Percentiles rank a stretch among this genome's conserved stretches.
These are phyloP conservation scores for Suhomyces prunicola DNA, from an alignment of 805 yeast genomes.

Conservation along the genomic window DNA sequence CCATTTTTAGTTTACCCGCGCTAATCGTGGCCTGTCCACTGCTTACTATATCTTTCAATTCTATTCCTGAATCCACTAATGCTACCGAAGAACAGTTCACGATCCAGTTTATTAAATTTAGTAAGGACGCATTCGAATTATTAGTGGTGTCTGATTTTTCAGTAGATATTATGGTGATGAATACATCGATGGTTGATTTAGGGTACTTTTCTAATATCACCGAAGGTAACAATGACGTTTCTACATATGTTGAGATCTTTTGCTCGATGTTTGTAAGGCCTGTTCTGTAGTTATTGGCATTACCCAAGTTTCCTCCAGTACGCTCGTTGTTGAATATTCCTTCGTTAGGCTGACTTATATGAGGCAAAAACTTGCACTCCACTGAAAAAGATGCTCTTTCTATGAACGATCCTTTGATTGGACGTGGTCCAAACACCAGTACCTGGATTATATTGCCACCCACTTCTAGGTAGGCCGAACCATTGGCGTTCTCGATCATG, in stretches of 20 bases:
- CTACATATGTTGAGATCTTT: conserved; percentile 49
- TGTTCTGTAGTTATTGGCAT: conserved; percentile 24
- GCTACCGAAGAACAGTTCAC: conserved; percentile 70
- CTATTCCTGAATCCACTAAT: conserved; percentile 80
- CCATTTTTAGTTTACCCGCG: conserved; percentile 14
- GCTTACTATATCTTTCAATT: conserved; percentile 72
- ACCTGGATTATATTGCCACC: conserved; percentile 62
- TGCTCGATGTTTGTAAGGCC: conserved; percentile 41
- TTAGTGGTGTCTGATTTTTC: conserved; percentile 14
- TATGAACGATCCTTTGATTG: conserved; percentile 69
- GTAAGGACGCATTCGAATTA: conserved; percentile 24
- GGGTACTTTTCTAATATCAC: conserved; percentile 74
- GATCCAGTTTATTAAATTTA: conserved; percentile 48
- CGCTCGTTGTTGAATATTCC: conserved; percentile 23
- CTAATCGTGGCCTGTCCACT: conserved; percentile 46
- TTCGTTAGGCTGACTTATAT: conserved; percentile 40
- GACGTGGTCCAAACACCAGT: conserved; percentile 85
- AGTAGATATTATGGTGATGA: conserved; percentile 61
- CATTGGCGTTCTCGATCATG: conserved; percentile 67
- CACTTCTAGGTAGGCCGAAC: conserved; percentile 76
- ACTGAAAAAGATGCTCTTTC: conserved; percentile 66
- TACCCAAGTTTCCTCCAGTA: conserved; percentile 8
- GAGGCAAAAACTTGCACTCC: conserved; percentile 52
- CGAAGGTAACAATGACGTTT: conserved; percentile 50
- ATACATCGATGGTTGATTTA: conserved; percentile 81